Conservation (phyloP, 2,329 filamentous ascomycete genomes). For the Fusarium pseudoanthophilum region DNA sequence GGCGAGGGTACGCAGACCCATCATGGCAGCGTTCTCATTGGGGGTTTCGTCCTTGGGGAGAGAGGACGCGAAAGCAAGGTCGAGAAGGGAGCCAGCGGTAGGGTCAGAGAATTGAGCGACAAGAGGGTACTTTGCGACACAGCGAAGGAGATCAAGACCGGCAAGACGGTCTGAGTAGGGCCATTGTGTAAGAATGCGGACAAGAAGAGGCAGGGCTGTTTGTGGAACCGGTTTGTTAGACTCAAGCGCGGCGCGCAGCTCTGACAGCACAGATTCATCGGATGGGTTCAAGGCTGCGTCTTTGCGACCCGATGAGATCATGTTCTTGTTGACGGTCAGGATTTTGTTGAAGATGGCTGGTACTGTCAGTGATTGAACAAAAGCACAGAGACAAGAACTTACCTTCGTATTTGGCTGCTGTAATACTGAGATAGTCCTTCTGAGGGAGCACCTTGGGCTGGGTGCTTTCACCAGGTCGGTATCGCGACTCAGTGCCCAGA, state of each 20-base stretch:
- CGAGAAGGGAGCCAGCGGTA: conserved; percentile 68
- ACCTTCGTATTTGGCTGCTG: conserved; percentile 75
- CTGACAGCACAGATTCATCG: conserved; percentile 71
- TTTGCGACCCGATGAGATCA: conserved; percentile 77
- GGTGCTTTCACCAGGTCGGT: conserved; percentile 71
- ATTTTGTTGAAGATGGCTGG: conserved; percentile 79
- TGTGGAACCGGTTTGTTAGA: conserved; percentile 60
- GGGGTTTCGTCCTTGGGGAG: conserved; percentile 63
- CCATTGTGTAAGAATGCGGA: conserved; percentile 82
- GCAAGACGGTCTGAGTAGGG: conserved; percentile 83
- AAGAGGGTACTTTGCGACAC: conserved; percentile 75
- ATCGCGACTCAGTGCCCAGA: conserved; percentile 81
- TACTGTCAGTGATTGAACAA: not conserved
- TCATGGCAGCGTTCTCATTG: conserved; percentile 85
- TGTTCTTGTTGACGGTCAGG: conserved; percentile 76
- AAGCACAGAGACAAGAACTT: not conserved
- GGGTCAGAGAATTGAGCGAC: conserved; percentile 70
- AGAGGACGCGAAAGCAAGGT: conserved; percentile 57
- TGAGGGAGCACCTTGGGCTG: conserved; percentile 77
- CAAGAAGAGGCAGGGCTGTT: conserved; percentile 69
- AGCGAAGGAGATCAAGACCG: conserved; percentile 87
- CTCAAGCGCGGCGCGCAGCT: conserved; percentile 73
- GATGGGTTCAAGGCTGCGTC: conserved; percentile 77
- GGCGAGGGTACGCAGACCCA: conserved; percentile 81
- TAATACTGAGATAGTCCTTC: conserved; percentile 80